Percentiles rank a stretch among this genome's conserved stretches.
These are phyloP conservation scores for Lotmaria passim DNA, from an alignment of 208 protist species.

Conservation along the genomic window DNA sequence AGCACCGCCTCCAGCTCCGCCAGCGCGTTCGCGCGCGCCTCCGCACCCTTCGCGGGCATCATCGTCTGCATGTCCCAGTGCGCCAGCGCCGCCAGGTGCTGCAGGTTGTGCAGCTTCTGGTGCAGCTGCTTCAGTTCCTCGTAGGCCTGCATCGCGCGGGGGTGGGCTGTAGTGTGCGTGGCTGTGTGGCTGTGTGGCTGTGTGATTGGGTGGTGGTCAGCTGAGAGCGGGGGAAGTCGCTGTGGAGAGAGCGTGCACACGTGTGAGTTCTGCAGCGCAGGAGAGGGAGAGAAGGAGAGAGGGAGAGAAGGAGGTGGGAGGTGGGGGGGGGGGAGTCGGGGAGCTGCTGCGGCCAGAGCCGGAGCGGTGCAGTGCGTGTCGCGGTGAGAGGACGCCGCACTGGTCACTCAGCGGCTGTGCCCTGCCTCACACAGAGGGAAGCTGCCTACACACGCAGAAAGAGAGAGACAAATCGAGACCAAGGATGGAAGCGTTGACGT, in stretches of 20 bases:
- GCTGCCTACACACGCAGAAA: no score
- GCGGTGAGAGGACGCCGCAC: no score
- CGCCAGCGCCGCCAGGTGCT: slow-evolving; percentile 40
- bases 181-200: background rate
- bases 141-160: slow-evolving; percentile 56
- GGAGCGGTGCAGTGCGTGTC: no score
- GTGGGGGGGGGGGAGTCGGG: no score
- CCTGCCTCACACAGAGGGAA: no score
- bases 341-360: no score
- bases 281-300: background rate
- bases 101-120: slow-evolving; percentile 44
- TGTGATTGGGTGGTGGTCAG: background rate
- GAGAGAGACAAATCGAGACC: no score
- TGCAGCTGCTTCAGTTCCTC: slow-evolving; percentile 49
- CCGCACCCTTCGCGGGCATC: slow-evolving; percentile 61
- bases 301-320: no score
- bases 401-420: no score
- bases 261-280: background rate
- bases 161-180: no score
- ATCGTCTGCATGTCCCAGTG: slow-evolving; percentile 59
- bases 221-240: no score
- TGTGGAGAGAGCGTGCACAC: background rate
- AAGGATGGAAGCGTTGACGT: no score
- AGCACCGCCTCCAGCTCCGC: slow-evolving; percentile 15
- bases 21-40: slow-evolving; percentile 44